Percentiles rank a stretch among this genome's conserved stretches.
Evolutionary conservation across 495 filamentous ascomycete genomes (phyloP).

Genomic region (Melanomma pulvis-pyrius): DNA sequence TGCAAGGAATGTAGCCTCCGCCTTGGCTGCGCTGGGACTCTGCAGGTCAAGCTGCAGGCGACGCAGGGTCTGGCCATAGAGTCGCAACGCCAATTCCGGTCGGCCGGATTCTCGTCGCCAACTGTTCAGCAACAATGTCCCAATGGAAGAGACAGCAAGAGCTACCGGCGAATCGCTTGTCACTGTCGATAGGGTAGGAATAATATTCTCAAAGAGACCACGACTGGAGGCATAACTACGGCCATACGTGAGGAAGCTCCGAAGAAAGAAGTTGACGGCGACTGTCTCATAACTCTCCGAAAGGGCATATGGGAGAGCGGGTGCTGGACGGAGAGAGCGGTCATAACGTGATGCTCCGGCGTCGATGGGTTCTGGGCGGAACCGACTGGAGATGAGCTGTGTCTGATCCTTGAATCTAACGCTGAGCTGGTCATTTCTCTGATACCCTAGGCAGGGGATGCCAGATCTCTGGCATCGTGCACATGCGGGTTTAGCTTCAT

Average conservation of each 20-base stretch:
- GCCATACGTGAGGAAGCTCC: neutral
- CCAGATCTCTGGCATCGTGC: neutral
- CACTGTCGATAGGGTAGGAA: neutral
- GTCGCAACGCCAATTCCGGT: neutral
- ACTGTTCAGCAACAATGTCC: neutral
- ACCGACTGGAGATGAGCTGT: neutral
- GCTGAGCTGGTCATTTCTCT: neutral
- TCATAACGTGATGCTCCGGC: too few species aligned
- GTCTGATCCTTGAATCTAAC: neutral
- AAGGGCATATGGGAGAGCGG: too few species aligned
- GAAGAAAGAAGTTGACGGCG: neutral
- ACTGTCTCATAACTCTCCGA: too few species aligned
- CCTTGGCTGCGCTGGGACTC: neutral
- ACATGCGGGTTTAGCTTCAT: slow-evolving; percentile 9
- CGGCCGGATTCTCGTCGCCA: neutral
- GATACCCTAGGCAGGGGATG: neutral
- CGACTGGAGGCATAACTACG: neutral
- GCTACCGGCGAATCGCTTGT: neutral
- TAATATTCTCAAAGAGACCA: neutral
- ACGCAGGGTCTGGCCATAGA: neutral
- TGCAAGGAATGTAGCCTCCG: neutral
- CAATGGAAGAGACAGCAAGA: neutral
- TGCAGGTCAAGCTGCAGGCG: neutral
- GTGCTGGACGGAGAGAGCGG: too few species aligned
- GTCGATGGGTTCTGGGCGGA: too few species aligned